Conservation (phyloP, 345 rosid species). For the Cardamine resedifolia region DNA sequence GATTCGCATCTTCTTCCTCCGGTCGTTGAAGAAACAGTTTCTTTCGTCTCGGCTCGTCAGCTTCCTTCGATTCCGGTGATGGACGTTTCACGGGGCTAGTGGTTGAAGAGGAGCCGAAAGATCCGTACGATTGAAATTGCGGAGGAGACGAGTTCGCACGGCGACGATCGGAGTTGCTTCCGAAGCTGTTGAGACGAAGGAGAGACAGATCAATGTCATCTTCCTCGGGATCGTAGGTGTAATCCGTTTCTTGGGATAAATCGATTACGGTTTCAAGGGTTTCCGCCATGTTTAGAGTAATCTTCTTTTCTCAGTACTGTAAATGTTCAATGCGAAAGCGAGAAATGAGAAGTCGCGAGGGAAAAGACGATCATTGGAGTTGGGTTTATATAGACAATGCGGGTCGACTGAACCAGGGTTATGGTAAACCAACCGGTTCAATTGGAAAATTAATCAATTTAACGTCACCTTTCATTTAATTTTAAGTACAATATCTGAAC, state of each 20-base stretch:
- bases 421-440: slow-evolving; percentile 3
- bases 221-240: slow-evolving; percentile 35
- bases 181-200: slow-evolving; percentile 41
- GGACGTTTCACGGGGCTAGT: slow-evolving; percentile 38
- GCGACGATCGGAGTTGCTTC: slow-evolving; percentile 38
- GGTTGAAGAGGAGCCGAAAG: slow-evolving; percentile 34
- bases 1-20: slow-evolving; percentile 29
- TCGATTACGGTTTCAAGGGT: slow-evolving; percentile 18
- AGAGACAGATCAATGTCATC: slow-evolving; percentile 36
- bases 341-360: not conserved
- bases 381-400: slow-evolving; percentile 15
- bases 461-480: slow-evolving; percentile 25
- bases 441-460: not conserved
- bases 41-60: slow-evolving; percentile 36
- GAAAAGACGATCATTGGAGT: not conserved
- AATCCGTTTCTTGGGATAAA: slow-evolving; percentile 15
- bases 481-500: slow-evolving; percentile 13
- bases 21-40: slow-evolving; percentile 27
- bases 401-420: not conserved
- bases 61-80: slow-evolving; percentile 35
- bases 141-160: slow-evolving; percentile 43
- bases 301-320: slow-evolving; percentile 1
- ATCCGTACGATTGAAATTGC: slow-evolving; percentile 35
- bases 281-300: slow-evolving; percentile 27
- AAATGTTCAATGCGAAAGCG: not conserved